Base-by-base conservation (phyloP, 1,139 yeast genomes). In the Hyphopichia fennica region DNA sequence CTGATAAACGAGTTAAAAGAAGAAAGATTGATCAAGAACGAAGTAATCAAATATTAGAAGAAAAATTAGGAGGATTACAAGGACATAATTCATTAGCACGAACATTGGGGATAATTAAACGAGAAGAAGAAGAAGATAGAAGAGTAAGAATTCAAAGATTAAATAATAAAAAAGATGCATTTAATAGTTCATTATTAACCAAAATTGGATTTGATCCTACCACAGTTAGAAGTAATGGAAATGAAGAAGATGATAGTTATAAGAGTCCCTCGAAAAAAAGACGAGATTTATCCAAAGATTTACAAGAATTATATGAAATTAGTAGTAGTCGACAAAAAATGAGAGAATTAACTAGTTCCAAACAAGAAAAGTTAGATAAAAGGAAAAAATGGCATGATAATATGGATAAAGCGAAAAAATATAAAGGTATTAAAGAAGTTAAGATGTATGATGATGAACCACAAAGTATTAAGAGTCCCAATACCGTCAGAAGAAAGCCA, bases 161-260 rank as follows among this genome's bases (percentile, higher is more conserved):
- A 34, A 15, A 34, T 14, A 10, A 28, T 15, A 50, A 41, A 38
- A 45, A 47, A 39, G 6, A 31, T 5, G 72, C 75, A 4, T 65
- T 72, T 43, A 62, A 71, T 14, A 58, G 63, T 38, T 63, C 67
- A 6, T 60, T 73, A 43, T 54, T 78, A 19, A 62, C 64, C 18
- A 61, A 64, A 27, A 60, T 78, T 31, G 84, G 84, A 2, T 78
- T 73, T 52, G 82, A 79, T 54, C 83, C 84, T 1, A 74, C 80
- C 1, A 34, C 34, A 15, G 41, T 44, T 20, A 38, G 37, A n/a
- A 18, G n/a, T 11, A 16, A 6, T n/a, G 7, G 11, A 19, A 33
- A 6, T 3, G 6, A 14, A 14, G 25, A 17, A 33, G 45, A 36
- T 22, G 46, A 41, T 31, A 35, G 40, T n/a, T 40, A 41, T 41